Base-by-base conservation (phyloP, 2,329 filamentous ascomycete genomes). In the Dryadomyces sulphureus region DNA sequence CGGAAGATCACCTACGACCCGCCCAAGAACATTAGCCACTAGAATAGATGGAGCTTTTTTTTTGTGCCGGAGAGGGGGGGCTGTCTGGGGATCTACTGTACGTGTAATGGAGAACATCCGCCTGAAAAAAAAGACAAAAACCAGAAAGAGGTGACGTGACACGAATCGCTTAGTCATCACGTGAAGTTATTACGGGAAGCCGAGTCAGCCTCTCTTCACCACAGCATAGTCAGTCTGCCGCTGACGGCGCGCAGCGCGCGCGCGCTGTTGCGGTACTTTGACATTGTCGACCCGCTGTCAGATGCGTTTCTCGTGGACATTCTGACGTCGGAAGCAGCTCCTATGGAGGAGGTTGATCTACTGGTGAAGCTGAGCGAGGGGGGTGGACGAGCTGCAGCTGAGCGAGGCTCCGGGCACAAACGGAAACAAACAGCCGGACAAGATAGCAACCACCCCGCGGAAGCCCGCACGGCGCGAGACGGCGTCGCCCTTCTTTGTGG, bases 1-100 rank as follows among this genome's bases (percentile, higher is more conserved):
- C 82, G 92, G 62, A 94, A 96, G 81, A 71, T 96, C 57, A 73
- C 79, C 57, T 94, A 94, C 70, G 84, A 80, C 63, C 85, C 87
- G 53, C 87, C 87, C 46, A 70, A 72, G 61, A 66, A 65, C 51
- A 62, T 60, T 58, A 67, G 57, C 45, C 58, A 52, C 50, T 52
- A 50, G 36, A 35, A 27, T 25, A 16, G 17, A 9, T 20, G 36
- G 21, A 20, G 19, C n/a, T 27, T 6, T 34, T 38, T 25, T 14
- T 35, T 17, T 24, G 4, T 17, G 32, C 8, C 27, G 43, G 12
- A 5, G 34, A 19, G 7, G 35, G 43, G 9, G 34, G 17, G n/a
- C 43, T 38, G 45, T 46, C 45, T 42, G 25, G 40, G 38, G 11
- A 41, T 46, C 45, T 42, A 38, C 45, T 47, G 49, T 49, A 45